Percentiles rank a stretch among this genome's conserved stretches.
Evolutionary conservation across 106 monocot genomes (phyloP).

Genomic region (Dendrobium huoshanense): DNA sequence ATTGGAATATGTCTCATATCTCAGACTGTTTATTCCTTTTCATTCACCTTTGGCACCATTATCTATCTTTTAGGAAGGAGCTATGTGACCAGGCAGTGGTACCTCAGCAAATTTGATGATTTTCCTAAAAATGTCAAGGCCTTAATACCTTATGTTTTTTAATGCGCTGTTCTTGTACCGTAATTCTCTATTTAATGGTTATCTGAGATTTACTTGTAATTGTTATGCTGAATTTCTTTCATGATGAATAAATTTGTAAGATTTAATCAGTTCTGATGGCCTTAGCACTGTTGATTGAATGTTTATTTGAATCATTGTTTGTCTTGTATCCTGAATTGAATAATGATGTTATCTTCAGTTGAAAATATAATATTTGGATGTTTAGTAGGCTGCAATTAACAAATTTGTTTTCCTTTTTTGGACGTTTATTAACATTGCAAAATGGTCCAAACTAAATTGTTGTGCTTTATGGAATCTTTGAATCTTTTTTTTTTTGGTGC

Average conservation of each 20-base stretch:
- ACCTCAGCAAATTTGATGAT: constrained; percentile 59
- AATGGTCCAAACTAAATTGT: too few species aligned
- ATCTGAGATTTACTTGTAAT: neutral
- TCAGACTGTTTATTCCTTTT: constrained; percentile 42
- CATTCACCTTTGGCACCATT: constrained; percentile 33
- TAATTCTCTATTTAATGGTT: neutral
- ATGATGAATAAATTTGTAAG: neutral
- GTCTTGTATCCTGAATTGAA: too few species aligned
- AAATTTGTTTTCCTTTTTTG: too few species aligned
- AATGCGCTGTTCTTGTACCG: neutral
- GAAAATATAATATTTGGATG: too few species aligned
- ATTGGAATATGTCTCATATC: constrained; percentile 46
- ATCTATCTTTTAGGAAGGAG: constrained; percentile 75
- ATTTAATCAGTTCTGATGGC: too few species aligned
- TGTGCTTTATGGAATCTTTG: too few species aligned
- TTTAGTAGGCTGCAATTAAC: too few species aligned
- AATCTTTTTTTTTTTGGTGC: too few species aligned
- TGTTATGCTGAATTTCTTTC: neutral
- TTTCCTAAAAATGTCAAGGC: constrained; percentile 58
- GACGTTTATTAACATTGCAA: too few species aligned
- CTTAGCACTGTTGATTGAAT: too few species aligned
- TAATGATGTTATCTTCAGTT: too few species aligned
- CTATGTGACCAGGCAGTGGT: constrained; percentile 68
- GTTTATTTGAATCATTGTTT: too few species aligned
- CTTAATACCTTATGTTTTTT: constrained; percentile 65